phyloP scores from a whole-genome alignment of 1,139 yeast genomes.

The Pichia norvegensis region DNA sequence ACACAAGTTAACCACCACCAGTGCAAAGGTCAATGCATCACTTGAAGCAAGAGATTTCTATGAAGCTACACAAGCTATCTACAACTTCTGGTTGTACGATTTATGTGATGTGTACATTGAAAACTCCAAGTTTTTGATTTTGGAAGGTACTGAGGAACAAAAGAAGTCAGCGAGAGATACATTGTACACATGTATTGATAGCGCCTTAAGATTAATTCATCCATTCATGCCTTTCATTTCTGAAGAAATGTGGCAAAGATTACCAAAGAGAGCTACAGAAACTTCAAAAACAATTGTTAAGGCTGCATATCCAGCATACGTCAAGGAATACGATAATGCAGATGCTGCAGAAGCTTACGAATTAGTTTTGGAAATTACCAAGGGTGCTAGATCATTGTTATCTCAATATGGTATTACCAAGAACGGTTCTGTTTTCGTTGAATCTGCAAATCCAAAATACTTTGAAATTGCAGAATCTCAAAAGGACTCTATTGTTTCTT shows the following conservation, averaged over 20 bases:
- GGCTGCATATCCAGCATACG: conserved; percentile 71
- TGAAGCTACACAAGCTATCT: conserved; percentile 77
- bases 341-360: conserved; percentile 71
- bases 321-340: conserved; percentile 50
- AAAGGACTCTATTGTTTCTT: conserved; percentile 75
- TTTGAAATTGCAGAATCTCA: conserved; percentile 56
- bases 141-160: conserved; percentile 83
- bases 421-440: conserved; percentile 80
- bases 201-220: conserved; percentile 85
- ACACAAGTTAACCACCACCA: conserved; percentile 69
- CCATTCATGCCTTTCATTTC: conserved; percentile 98
- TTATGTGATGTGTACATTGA: conserved; percentile 97
- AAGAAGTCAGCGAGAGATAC: conserved; percentile 89
- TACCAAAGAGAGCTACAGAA: conserved; percentile 81
- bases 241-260: conserved; percentile 98
- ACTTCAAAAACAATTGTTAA: conserved; percentile 62
- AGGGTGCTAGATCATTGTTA: conserved; percentile 85
- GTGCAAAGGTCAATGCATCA: conserved; percentile 55
- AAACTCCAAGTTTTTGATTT: conserved; percentile 86
- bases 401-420: conserved; percentile 84
- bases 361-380: conserved; percentile 75
- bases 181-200: conserved; percentile 84
- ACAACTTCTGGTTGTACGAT: conserved; percentile 90
- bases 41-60: conserved; percentile 84
- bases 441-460: conserved; percentile 45